Evolutionary conservation across 2,329 filamentous ascomycete species (phyloP).

Genomic region (Magnaporthiopsis incrustans): DNA sequence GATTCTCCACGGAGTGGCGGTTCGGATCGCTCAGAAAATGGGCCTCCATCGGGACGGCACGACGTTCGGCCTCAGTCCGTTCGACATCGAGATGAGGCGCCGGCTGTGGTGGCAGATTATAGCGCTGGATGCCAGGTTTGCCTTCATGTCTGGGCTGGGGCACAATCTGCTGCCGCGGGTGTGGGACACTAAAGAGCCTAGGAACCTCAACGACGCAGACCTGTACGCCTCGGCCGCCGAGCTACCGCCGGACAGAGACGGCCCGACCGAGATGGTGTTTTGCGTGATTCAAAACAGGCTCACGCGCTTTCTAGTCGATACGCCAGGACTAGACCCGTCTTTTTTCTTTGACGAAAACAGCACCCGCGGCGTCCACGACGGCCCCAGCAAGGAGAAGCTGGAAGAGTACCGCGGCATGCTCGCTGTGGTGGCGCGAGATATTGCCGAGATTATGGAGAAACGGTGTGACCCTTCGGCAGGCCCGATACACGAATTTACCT

Average conservation of each 20-base stretch:
- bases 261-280: slow-evolving; percentile 55
- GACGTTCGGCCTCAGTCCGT: slow-evolving; percentile 46
- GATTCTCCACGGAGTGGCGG: slow-evolving; percentile 51
- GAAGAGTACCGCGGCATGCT: slow-evolving; percentile 35
- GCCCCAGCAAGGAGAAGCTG: slow-evolving; percentile 24
- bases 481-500: slow-evolving; percentile 42
- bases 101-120: slow-evolving; percentile 60
- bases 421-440: slow-evolving; percentile 31
- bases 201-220: slow-evolving; percentile 52
- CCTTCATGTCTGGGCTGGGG: slow-evolving; percentile 48
- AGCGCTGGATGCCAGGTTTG: slow-evolving; percentile 48
- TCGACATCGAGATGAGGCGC: slow-evolving; percentile 60
- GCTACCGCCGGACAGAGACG: slow-evolving; percentile 41
- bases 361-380: slow-evolving; percentile 16
- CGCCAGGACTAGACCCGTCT: slow-evolving; percentile 39
- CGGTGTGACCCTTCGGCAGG: slow-evolving; percentile 45
- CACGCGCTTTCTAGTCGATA: slow-evolving; percentile 39
- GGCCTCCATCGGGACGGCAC: slow-evolving; percentile 57
- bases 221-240: slow-evolving; percentile 45
- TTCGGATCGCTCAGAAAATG: slow-evolving; percentile 60
- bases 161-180: slow-evolving; percentile 41
- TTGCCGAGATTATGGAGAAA: slow-evolving; percentile 38
- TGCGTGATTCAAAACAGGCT: slow-evolving; percentile 43
- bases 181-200: slow-evolving; percentile 49
- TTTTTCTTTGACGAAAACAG: slow-evolving; percentile 36